Conservation (phyloP, 1,139 yeast species). For the Kazachstania sp. region DNA sequence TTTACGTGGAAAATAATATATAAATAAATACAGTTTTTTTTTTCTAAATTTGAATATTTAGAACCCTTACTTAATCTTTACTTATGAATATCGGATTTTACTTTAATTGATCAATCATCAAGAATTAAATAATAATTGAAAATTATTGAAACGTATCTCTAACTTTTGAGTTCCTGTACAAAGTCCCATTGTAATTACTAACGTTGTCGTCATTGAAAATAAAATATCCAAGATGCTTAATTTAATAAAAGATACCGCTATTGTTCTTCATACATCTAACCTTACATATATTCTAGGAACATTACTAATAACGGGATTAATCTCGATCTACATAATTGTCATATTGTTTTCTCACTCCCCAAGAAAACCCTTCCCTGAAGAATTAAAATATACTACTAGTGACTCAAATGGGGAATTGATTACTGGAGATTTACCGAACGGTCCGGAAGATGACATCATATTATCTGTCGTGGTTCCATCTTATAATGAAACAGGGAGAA, state of each 20-base stretch:
- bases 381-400: slow-evolving; percentile 41
- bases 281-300: slow-evolving; percentile 1
- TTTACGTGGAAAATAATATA: too few relatives aligned
- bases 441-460: slow-evolving; percentile 33
- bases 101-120: too few relatives aligned
- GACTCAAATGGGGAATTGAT: slow-evolving; percentile 22
- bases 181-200: not conserved
- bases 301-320: not conserved
- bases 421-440: slow-evolving; percentile 19
- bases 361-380: slow-evolving; percentile 43
- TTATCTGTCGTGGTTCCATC: slow-evolving; percentile 84
- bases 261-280: not conserved
- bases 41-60: too few relatives aligned
- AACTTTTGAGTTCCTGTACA: too few relatives aligned
- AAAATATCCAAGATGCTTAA: not conserved
- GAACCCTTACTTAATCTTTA: too few relatives aligned
- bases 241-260: slow-evolving; percentile 2
- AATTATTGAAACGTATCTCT: too few relatives aligned
- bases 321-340: slow-evolving; percentile 36
- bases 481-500: slow-evolving; percentile 71
- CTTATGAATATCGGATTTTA: too few relatives aligned
- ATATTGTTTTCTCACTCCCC: slow-evolving; percentile 55
- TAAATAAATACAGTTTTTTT: too few relatives aligned
- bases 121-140: too few relatives aligned
- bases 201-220: not conserved